These are phyloP conservation scores for Termitomyces bulborhizus DNA, from an alignment of 768 basidiomycete genomes.

Conservation along the genomic window DNA sequence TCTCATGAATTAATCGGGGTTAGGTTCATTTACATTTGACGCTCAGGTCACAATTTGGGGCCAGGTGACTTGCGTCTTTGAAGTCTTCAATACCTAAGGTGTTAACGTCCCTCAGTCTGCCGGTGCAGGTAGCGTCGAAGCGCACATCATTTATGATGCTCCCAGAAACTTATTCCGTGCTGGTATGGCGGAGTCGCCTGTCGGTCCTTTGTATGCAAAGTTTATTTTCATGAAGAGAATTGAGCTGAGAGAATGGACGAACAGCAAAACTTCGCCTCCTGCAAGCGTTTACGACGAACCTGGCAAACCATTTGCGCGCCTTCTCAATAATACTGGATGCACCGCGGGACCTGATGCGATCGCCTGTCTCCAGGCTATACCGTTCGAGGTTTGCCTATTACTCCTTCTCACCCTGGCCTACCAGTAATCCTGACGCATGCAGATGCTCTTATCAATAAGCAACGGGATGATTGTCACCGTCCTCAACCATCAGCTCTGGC, in stretches of 20 bases:
- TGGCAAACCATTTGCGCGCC: slow-evolving; percentile 41
- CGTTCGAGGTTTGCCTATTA: slow-evolving; percentile 30
- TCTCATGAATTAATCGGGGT: background rate
- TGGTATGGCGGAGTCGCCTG: slow-evolving; percentile 47
- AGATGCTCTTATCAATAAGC: slow-evolving; percentile 44
- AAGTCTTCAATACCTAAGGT: background rate
- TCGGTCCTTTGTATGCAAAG: slow-evolving; percentile 44
- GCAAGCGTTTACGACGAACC: slow-evolving; percentile 43
- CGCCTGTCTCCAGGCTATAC: slow-evolving; percentile 37
- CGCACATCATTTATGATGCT: slow-evolving; percentile 39
- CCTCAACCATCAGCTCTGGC: slow-evolving; percentile 51
- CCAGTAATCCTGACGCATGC: background rate
- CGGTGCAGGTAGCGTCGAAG: slow-evolving; percentile 43
- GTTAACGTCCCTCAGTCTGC: slow-evolving; percentile 30
- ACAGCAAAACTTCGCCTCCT: slow-evolving; percentile 46
- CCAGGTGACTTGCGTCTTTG: background rate
- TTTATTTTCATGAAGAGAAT: background rate
- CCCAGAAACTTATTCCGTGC: slow-evolving; percentile 38
- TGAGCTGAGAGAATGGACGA: background rate
- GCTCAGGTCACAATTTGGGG: slow-evolving; percentile 51
- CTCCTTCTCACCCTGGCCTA: background rate
- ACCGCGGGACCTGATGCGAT: slow-evolving; percentile 38
- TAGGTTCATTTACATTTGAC: background rate
- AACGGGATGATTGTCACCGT: slow-evolving; percentile 37
- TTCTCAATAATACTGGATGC: slow-evolving; percentile 42